phyloP scores from a whole-genome alignment of 768 basidiomycete genomes.

The Crassisporium funariophilum region DNA sequence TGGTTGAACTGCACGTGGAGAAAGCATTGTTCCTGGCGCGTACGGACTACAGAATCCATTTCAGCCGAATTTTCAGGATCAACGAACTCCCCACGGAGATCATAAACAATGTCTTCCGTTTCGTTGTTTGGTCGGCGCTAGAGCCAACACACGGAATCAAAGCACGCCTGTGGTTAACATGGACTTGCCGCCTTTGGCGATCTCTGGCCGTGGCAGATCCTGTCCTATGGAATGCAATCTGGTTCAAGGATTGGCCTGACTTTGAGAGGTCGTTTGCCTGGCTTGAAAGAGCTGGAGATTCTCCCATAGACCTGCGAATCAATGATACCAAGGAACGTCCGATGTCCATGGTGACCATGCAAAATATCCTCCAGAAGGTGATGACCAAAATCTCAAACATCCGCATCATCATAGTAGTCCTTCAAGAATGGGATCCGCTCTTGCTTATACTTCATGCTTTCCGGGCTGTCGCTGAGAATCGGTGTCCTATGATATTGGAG shows the following conservation, averaged over 20 bases:
- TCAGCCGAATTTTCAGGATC: conserved; percentile 51
- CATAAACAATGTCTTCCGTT: conserved; percentile 63
- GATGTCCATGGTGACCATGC: conserved; percentile 47
- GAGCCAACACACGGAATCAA: conserved; percentile 35
- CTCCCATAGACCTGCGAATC: conserved; percentile 65
- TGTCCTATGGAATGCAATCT: conserved; percentile 66
- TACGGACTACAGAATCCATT: conserved; percentile 30
- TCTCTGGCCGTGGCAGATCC: conserved; percentile 46
- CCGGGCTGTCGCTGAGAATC: conserved; percentile 32
- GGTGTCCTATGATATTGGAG: conserved; percentile 48
- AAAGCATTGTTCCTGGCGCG: conserved; percentile 35
- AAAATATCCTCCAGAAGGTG: conserved; percentile 49
- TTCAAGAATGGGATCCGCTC: conserved; percentile 57
- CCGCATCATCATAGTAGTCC: conserved; percentile 58
- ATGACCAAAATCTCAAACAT: conserved; percentile 57
- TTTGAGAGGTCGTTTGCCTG: conserved; percentile 56
- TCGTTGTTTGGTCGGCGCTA: conserved; percentile 54
- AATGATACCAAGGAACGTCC: conserved; percentile 38
- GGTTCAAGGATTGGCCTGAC: conserved; percentile 55
- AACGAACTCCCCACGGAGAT: conserved; percentile 69
- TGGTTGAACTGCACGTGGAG: conserved; percentile 19
- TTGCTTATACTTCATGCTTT: conserved; percentile 54
- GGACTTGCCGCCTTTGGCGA: conserved; percentile 62
- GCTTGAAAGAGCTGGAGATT: conserved; percentile 56
- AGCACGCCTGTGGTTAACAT: conserved; percentile 53